Base-by-base conservation (phyloP, 305 asterid species). In the Solanum hybrid region DNA sequence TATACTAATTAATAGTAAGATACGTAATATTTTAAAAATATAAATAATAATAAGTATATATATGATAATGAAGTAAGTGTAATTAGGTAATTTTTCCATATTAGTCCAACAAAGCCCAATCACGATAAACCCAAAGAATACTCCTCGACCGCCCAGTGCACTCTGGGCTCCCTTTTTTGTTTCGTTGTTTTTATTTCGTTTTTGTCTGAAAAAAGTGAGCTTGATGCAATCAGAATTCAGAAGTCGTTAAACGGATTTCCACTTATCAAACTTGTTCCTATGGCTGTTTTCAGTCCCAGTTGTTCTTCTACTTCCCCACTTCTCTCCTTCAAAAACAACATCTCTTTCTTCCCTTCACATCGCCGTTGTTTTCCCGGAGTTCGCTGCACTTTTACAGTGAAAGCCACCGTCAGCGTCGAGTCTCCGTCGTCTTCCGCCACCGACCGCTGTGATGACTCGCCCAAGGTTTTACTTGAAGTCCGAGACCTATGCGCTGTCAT, bases 391-490 rank as follows among this genome's bases (percentile, higher is more conserved):
- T 91, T 92, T 26, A 89, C 90, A 78, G 90, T 93, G 34, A 93
- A 90, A 88, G 96, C 96, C 36, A 36, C 96, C 73, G 90, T 95
- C 79, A 89, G 96, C 56, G 93, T 92, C 89, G 98, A 96, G 64
- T 91, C 96, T 31, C 92, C 95, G 87, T 91, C 94, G 34, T 91
- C 97, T 86, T 20, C 94, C 85, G 12, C 94, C 89, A 91, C 88
- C 32, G 64, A 77, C 76, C 91, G 56, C 29, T 37, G 85, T 38
- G 88, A 89, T 38, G 94, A 90, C 60, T 90, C 88, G 6, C 91
- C 93, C 75, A 93, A 94, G 90, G 93, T 94, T 29, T 93, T 96
- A 86, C 98, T 97, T 66, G 95, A 96, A 90, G 99, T 97, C 89
- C 96, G 93, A 76, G 98, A 94, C 72, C 97, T 96, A 12, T 89